These are phyloP conservation scores for Thelonectria blattea DNA, from an alignment of 2,329 filamentous ascomycete genomes.

Conservation along the genomic window DNA sequence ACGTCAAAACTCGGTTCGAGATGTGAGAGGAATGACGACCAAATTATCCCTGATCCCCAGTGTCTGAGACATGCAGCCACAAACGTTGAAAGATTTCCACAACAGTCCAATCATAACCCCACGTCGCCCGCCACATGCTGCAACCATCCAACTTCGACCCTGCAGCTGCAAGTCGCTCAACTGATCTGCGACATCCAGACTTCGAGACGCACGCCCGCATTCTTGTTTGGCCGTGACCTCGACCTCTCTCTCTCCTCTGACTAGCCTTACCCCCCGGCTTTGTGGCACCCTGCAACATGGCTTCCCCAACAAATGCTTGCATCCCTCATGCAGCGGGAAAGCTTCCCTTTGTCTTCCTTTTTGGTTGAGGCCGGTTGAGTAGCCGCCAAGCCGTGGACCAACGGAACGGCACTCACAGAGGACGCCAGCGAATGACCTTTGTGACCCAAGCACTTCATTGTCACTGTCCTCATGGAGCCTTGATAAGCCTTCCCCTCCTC, in stretches of 20 bases:
- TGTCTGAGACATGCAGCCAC: neutral
- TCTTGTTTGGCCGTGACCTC: too few relatives aligned
- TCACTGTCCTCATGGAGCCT: neutral
- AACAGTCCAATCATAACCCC: conserved; percentile 1
- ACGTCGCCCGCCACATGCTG: neutral
- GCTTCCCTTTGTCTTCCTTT: neutral
- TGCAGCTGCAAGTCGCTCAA: conserved; percentile 12
- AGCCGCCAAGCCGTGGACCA: conserved; percentile 3
- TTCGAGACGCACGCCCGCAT: neutral
- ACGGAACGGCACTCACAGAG: neutral
- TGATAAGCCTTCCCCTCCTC: conserved; percentile 9
- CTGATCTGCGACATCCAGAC: neutral
- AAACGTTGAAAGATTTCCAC: neutral
- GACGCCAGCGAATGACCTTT: neutral
- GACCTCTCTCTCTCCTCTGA: too few relatives aligned
- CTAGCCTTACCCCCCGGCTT: neutral
- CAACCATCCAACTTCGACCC: neutral
- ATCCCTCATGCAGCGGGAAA: neutral
- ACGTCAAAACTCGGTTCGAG: neutral
- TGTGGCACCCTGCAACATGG: conserved; percentile 7
- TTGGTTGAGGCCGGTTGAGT: conserved; percentile 7
- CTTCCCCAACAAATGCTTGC: conserved; percentile 22
- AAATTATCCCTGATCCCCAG: neutral
- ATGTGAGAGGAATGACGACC: neutral
- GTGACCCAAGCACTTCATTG: neutral